These are phyloP conservation scores for Termitomyces sp. DNA, from an alignment of 768 basidiomycete species.

Conservation along the genomic window DNA sequence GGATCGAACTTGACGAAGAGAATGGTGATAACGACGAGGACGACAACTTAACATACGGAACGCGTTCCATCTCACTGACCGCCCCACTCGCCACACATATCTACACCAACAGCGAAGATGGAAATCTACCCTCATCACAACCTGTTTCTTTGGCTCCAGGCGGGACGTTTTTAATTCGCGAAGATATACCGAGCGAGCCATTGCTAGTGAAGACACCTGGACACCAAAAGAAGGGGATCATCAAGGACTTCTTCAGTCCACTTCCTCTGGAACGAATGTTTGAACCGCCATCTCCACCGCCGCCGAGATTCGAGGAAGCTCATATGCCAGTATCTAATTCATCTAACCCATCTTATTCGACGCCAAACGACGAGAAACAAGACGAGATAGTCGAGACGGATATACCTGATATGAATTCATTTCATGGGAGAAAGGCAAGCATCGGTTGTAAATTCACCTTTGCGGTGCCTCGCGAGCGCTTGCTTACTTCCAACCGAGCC, in stretches of 20 bases:
- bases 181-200: constrained; percentile 55
- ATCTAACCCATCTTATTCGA: constrained; percentile 3
- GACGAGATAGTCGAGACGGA: constrained; percentile 50
- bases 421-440: constrained; percentile 42
- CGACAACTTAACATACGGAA: constrained; percentile 41
- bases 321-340: constrained; percentile 13
- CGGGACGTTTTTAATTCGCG: constrained; percentile 76
- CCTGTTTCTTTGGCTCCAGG: constrained; percentile 28
- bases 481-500: constrained; percentile 25
- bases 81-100: constrained; percentile 52
- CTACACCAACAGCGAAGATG: constrained; percentile 39
- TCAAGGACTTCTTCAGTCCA: constrained; percentile 87
- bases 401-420: constrained; percentile 44
- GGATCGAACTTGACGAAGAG: constrained; percentile 64
- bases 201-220: constrained; percentile 68
- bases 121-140: constrained; percentile 21
- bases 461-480: constrained; percentile 44
- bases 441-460: constrained; percentile 74
- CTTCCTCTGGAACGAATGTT: constrained; percentile 89
- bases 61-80: constrained; percentile 59
- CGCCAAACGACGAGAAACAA: constrained; percentile 4
- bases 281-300: constrained; percentile 87
- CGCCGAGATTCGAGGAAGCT: constrained; percentile 36
- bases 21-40: constrained; percentile 33
- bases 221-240: constrained; percentile 49